Evolutionary conservation across 2,329 filamentous ascomycete species (phyloP), one percentile per base, ranked within the genome.

Genomic region (Calonectria pseudoturangicola): DNA sequence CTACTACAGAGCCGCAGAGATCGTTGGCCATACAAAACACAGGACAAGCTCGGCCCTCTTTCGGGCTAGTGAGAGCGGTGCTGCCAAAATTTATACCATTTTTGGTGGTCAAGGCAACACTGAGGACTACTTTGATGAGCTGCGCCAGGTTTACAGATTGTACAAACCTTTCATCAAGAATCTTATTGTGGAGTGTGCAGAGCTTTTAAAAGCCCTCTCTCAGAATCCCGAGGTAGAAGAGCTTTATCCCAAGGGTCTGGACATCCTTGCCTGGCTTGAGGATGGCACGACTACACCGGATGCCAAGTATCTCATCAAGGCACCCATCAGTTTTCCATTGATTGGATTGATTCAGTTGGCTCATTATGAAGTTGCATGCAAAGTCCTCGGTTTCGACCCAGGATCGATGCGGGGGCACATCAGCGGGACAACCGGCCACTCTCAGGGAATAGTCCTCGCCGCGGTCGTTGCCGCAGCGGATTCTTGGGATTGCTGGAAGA

Each of bases 291-390:
- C 45, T 2, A 25, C 45, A 48, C 45, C 45, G n/a, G 45, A 48
- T 48, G n/a, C 21, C n/a, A 48, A 48, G n/a, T 48, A 48, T 13
- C 45, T 48, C 5, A 25, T 48, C 3, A 25, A 48, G 8, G 45
- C 45, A 8, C 45, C 45, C n/a, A 48, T 48, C 45, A 48, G 45
- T 13, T 48, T 48, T 48, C 45, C 45, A 7, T 48, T 48, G 45
- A 48, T 48, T 48, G 45, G 45, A 8, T 48, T 48, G n/a, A 48
- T 48, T 25, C 45, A 48, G n/a, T 13, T 48, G 2, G 45, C 45
- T 12, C 45, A 48, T 48, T 48, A 48, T 25, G 45, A 48, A 25
- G 45, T 48, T 25, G 45, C 45, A 48, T 48, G 45, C 45, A 48
- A 48, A n/a, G 12, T 48, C 9, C 45, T 48, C 9, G 45, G 45